Evolutionary conservation across 306 rosid species (phyloP).

Genomic region (Cucurbita moschata): DNA sequence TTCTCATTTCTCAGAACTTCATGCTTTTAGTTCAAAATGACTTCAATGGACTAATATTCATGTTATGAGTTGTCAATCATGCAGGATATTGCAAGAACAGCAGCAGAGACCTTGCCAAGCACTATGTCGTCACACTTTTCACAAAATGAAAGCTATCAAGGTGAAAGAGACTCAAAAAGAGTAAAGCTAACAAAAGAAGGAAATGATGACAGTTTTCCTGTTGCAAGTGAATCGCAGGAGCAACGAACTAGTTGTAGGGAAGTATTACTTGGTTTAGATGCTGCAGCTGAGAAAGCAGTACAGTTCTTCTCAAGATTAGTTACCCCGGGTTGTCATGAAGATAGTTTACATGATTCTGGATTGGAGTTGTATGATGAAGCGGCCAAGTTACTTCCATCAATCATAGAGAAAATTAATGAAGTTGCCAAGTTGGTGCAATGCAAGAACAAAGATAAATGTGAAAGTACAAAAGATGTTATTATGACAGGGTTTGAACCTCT

Average conservation of each 20-base stretch:
- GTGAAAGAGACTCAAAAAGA: slow-evolving; percentile 14
- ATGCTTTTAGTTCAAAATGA: not conserved
- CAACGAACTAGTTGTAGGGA: slow-evolving; percentile 34
- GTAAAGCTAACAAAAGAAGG: slow-evolving; percentile 2
- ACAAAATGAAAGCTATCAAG: slow-evolving; percentile 11
- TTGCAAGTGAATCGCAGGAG: slow-evolving; percentile 15
- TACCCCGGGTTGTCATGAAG: slow-evolving; percentile 13
- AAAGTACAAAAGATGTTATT: slow-evolving; percentile 7
- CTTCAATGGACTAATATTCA: not conserved
- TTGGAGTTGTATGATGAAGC: slow-evolving; percentile 33
- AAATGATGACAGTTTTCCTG: slow-evolving; percentile 6
- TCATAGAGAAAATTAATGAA: slow-evolving; percentile 37
- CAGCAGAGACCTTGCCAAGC: slow-evolving; percentile 8
- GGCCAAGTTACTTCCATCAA: slow-evolving; percentile 32
- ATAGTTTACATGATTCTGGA: slow-evolving; percentile 11
- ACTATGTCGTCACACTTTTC: not conserved
- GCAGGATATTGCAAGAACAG: not conserved
- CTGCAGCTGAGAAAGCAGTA: not conserved
- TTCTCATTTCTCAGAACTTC: not conserved
- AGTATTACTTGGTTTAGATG: slow-evolving; percentile 17
- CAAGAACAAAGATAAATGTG: slow-evolving; percentile 18
- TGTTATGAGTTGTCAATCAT: not conserved
- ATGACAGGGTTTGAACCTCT: slow-evolving; percentile 5
- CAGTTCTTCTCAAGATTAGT: slow-evolving; percentile 21
- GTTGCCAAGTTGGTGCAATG: slow-evolving; percentile 26